phyloP scores from a whole-genome alignment of 129 eudicot genomes.

The Mikania micrantha region DNA sequence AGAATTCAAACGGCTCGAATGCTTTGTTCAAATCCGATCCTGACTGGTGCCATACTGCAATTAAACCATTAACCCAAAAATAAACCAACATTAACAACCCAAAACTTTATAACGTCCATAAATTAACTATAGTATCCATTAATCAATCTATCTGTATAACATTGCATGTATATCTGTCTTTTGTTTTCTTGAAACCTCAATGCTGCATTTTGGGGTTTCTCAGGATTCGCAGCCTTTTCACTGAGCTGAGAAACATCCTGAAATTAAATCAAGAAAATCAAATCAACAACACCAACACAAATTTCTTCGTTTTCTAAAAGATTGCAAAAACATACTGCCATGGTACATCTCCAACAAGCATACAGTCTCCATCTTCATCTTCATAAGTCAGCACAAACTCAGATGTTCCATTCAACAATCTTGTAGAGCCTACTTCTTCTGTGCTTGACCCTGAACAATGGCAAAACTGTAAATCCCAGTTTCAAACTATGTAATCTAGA shows the following conservation, averaged over 20 bases:
- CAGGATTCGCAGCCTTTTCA: conserved; percentile 79
- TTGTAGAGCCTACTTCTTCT: conserved; percentile 31
- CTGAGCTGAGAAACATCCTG: conserved; percentile 85
- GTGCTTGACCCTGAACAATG: conserved; percentile 2
- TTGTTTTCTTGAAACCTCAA: conserved; percentile 9
- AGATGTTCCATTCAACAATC: conserved; percentile 64
- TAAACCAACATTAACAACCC: conserved; percentile 12
- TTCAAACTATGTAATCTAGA: background rate
- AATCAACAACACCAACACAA: background rate
- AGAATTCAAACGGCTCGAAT: background rate
- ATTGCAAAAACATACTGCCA: conserved; percentile 54
- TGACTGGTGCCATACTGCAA: no score
- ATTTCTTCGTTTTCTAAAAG: background rate
- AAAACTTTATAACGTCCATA: background rate
- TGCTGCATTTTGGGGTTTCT: conserved; percentile 32
- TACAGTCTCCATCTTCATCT: conserved; percentile 95
- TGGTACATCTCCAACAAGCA: conserved; percentile 98
- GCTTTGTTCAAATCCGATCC: conserved; percentile 12
- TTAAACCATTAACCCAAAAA: conserved; percentile 8
- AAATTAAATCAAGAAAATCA: background rate
- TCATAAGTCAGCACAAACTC: conserved; percentile 92
- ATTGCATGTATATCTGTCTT: background rate
- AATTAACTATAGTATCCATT: conserved; percentile 2
- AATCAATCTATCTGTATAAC: conserved; percentile 14
- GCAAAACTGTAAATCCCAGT: background rate